phyloP scores from a whole-genome alignment of 2,329 filamentous ascomycete genomes.

The Colletotrichum sublineola region DNA sequence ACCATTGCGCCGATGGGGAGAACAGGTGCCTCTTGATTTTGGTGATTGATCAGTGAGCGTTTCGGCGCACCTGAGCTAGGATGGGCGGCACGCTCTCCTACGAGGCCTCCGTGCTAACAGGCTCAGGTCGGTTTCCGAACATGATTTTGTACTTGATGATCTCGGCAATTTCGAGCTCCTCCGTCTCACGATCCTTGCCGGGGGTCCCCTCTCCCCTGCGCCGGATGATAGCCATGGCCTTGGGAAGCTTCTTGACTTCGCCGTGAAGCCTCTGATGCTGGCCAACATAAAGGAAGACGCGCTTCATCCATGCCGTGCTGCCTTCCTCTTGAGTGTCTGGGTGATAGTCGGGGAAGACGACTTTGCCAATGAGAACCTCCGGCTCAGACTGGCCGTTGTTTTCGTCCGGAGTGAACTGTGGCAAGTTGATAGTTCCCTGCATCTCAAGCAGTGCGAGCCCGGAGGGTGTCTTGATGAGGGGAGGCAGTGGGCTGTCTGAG shows the following conservation, averaged over 20 bases:
- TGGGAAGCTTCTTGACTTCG: constrained; percentile 88
- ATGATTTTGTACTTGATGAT: constrained; percentile 89
- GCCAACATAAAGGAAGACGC: constrained; percentile 89
- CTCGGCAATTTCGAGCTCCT: constrained; percentile 85
- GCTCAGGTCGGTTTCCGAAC: constrained; percentile 88
- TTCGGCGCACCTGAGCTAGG: background rate
- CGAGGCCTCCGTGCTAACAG: constrained; percentile 70
- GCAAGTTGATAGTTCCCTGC: constrained; percentile 89
- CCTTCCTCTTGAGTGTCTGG: constrained; percentile 60
- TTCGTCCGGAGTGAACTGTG: constrained; percentile 56
- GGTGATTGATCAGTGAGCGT: background rate
- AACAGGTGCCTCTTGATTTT: background rate
- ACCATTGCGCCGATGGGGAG: background rate
- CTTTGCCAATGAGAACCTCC: constrained; percentile 73
- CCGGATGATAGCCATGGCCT: constrained; percentile 83
- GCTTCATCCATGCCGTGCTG: constrained; percentile 87
- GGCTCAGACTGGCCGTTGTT: constrained; percentile 45
- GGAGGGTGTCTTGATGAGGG: constrained; percentile 88
- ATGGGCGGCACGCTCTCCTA: constrained; percentile 22
- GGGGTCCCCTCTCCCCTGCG: constrained; percentile 58
- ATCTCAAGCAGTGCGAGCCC: constrained; percentile 93
- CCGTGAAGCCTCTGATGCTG: constrained; percentile 90
- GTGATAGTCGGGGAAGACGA: constrained; percentile 83
- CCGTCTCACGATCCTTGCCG: constrained; percentile 55
- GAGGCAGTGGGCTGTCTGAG: constrained; percentile 73